These are phyloP conservation scores for Zygosaccharomyces kombuchaensis DNA, from an alignment of 805 yeast species.

Conservation along the genomic window DNA sequence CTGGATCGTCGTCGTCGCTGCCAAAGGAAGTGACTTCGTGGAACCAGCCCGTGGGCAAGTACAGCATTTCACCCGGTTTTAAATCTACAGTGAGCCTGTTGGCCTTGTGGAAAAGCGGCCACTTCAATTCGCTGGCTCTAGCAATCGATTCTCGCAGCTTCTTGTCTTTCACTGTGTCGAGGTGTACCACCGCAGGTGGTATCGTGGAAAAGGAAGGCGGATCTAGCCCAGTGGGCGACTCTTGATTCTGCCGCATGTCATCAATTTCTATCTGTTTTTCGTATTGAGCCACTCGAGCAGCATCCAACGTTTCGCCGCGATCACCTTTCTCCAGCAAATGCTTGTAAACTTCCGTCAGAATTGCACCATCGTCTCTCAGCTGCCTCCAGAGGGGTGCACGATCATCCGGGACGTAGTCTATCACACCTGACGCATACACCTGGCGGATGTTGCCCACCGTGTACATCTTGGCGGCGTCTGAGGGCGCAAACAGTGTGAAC, in stretches of 20 bases:
- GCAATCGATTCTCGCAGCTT: slow-evolving; percentile 29
- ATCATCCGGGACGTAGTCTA: slow-evolving; percentile 53
- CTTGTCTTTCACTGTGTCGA: slow-evolving; percentile 46
- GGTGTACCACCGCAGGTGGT: slow-evolving; percentile 60
- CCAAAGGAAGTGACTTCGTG: slow-evolving; percentile 74
- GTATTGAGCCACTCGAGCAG: slow-evolving; percentile 24
- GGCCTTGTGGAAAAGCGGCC: slow-evolving; percentile 46
- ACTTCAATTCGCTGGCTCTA: slow-evolving; percentile 39
- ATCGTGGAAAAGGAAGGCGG: slow-evolving; percentile 68
- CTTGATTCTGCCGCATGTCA: slow-evolving; percentile 16
- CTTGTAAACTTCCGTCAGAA: slow-evolving; percentile 44
- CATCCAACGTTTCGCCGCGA: slow-evolving; percentile 11
- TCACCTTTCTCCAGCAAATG: slow-evolving; percentile 39
- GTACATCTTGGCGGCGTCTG: slow-evolving; percentile 52
- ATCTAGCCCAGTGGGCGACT: slow-evolving; percentile 34
- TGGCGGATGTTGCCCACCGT: slow-evolving; percentile 60
- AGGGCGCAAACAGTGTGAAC: slow-evolving; percentile 64
- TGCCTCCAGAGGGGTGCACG: slow-evolving; percentile 61
- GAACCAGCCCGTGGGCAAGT: slow-evolving; percentile 76
- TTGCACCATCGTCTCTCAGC: slow-evolving; percentile 59
- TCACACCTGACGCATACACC: slow-evolving; percentile 58
- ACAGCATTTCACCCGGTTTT: slow-evolving; percentile 62
- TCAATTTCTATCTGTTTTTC: slow-evolving; percentile 30
- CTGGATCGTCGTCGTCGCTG: slow-evolving; percentile 19
- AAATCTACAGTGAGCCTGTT: slow-evolving; percentile 45